A percentile compares a stretch with the other conserved stretches of the same genome.
Evolutionary conservation across 768 basidiomycete species (phyloP).

Genomic region (Lactarius indigo): DNA sequence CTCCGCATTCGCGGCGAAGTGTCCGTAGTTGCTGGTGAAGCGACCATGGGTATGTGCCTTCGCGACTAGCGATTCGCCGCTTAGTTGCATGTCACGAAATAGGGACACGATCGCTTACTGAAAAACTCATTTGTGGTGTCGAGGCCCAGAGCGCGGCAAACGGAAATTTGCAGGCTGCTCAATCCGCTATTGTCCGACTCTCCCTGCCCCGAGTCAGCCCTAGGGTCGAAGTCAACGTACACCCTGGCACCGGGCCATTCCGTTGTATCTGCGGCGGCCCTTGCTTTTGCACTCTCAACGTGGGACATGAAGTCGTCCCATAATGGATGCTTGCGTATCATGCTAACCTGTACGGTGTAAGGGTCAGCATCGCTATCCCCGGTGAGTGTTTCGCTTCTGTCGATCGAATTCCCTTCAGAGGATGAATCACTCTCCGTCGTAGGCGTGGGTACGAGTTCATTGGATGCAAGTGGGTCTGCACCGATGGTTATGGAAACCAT

Average conservation of each 20-base stretch:
- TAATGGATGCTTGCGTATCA: conserved; percentile 11
- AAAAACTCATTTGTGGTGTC: conserved; percentile 17
- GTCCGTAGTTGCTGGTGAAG: conserved; percentile 11
- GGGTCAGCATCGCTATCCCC: conserved; percentile 8
- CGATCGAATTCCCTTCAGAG: conserved; percentile 6
- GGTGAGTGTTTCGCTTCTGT: neutral
- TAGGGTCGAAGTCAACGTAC: conserved; percentile 22
- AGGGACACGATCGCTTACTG: conserved; percentile 14
- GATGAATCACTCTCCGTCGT: conserved; percentile 12
- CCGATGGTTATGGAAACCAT: conserved; percentile 23
- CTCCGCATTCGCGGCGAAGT: conserved; percentile 21
- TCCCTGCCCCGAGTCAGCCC: neutral
- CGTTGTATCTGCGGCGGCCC: neutral
- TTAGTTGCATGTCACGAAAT: neutral
- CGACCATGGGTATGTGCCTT: conserved; percentile 17
- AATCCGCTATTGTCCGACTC: neutral
- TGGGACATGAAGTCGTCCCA: conserved; percentile 17
- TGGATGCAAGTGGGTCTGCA: conserved; percentile 2
- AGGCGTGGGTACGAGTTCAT: neutral
- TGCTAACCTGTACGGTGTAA: conserved; percentile 20
- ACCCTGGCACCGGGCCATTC: conserved; percentile 22
- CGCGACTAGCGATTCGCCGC: conserved; percentile 6
- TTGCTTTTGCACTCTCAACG: conserved; percentile 10
- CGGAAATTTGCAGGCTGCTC: conserved; percentile 5
- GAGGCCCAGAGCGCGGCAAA: conserved; percentile 18